These are phyloP conservation scores for Phyllosticta citriasiana DNA, from an alignment of 2,329 filamentous ascomycete genomes.

Conservation along the genomic window DNA sequence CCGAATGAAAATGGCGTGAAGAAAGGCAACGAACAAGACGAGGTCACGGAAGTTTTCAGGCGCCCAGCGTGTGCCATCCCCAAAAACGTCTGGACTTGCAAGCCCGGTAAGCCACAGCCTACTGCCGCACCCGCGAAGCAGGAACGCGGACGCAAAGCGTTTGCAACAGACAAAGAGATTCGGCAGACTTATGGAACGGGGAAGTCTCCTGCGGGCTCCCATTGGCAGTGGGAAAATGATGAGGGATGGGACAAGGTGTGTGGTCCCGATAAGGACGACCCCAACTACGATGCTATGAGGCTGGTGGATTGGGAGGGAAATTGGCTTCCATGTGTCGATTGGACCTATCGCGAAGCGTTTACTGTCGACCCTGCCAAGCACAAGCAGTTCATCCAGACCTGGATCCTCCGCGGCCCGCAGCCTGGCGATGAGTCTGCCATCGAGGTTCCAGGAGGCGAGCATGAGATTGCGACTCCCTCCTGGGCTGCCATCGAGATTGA, in stretches of 20 bases:
- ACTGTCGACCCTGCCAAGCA: slow-evolving; percentile 6
- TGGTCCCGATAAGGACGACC: neutral
- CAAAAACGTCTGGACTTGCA: no score
- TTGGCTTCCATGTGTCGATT: slow-evolving; percentile 29
- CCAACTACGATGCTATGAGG: slow-evolving; percentile 22
- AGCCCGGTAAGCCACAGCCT: neutral
- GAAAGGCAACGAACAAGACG: neutral
- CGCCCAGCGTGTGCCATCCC: neutral
- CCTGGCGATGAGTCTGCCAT: neutral
- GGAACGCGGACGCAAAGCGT: neutral
- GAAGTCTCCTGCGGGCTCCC: neutral
- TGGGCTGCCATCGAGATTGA: slow-evolving; percentile 2
- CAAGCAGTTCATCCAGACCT: slow-evolving; percentile 6
- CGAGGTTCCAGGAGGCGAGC: neutral
- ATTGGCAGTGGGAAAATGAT: neutral
- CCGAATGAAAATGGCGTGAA: neutral
- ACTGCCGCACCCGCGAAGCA: neutral
- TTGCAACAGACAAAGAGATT: slow-evolving; percentile 6
- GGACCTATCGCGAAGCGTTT: neutral
- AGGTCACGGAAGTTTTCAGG: neutral
- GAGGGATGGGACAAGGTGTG: neutral
- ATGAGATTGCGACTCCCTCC: slow-evolving; percentile 3
- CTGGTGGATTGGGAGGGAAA: slow-evolving; percentile 37
- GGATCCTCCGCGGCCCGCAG: neutral
- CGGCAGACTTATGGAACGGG: neutral